Base-by-base conservation (phyloP, 345 rosid species). In the Populus nigra region DNA sequence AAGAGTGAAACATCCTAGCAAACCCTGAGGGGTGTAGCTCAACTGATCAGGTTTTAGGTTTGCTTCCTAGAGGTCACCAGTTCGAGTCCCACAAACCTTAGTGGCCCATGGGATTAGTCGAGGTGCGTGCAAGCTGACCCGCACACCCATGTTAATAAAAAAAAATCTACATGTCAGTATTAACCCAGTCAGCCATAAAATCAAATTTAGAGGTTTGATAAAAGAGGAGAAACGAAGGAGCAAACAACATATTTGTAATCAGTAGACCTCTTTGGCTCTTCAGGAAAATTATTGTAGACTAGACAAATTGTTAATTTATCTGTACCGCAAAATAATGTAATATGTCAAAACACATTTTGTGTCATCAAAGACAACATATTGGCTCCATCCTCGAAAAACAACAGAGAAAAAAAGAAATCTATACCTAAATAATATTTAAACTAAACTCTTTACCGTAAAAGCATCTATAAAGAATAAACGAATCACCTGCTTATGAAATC, bases 401-500 rank as follows among this genome's bases (percentile, higher is more conserved):
- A 45, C 8, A 7, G 49, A 15, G 18, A 35, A 27, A 35, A 67
- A 49, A 33, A 7, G 4, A 29, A 5, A n/a, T 55, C 29, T 2
- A 50, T 8, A 16, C 8, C 12, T 35, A n/a, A 3, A 36, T 6
- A 17, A 33, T 25, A 7, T 16, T 7, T 22, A 22, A 78, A 77
- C 65, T 10, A 27, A 67, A 69, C 35, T 25, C 36, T 35, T 23
- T 61, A 27, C 12, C 38, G 53, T 53, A 65, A 71, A 65, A 77
- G 53, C 73, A 47, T 20, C 59, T 27, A 62, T 73, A 55, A 73
- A 55, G 25, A 69, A 73, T 9, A 62, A 75, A 18, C n/a, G 45
- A 55, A 63, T 78, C 66, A 92, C 98, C 94, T 94, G 97, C 77
- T 88, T 93, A 85, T 91, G 97, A 84, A 97, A 87, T 77, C 89